Conservation (phyloP, 2,329 filamentous ascomycete species). For the Pestalotiopsis sp. region DNA sequence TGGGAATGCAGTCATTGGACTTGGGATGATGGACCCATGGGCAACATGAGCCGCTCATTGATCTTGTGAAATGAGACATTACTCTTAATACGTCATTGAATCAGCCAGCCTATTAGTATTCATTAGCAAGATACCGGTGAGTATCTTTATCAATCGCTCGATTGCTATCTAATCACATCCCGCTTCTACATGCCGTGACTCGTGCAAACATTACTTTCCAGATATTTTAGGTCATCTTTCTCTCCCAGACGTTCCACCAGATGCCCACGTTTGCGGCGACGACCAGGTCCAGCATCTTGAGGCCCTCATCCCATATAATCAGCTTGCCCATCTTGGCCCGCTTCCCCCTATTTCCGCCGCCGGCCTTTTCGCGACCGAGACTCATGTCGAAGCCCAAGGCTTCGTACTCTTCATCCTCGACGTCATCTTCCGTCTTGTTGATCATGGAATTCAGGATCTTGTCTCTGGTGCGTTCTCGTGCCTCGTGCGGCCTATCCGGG, state of each 20-base stretch:
- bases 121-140: not conserved
- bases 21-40: no score
- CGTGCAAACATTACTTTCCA: not conserved
- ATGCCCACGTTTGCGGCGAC: constrained; percentile 90
- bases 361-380: constrained; percentile 80
- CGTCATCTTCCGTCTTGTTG: constrained; percentile 36
- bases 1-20: no score
- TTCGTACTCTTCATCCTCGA: constrained; percentile 42
- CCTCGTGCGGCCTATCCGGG: constrained; percentile 11
- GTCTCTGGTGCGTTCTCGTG: constrained; percentile 16
- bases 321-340: constrained; percentile 93
- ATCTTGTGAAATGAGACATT: no score
- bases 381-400: constrained; percentile 62
- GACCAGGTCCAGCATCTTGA: constrained; percentile 93
- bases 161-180: not conserved
- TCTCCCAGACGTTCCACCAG: constrained; percentile 91
- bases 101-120: no score
- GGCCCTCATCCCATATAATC: constrained; percentile 83
- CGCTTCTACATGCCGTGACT: not conserved
- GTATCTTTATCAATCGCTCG: not conserved
- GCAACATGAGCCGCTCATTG: no score
- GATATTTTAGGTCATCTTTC: constrained; percentile 30
- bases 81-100: no score
- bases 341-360: constrained; percentile 83
- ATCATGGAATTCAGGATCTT: constrained; percentile 33